A percentile compares a stretch with the other conserved stretches of the same genome.
phyloP scores from a whole-genome alignment of 2,329 filamentous ascomycete species.

The Boeremia lycopersici region DNA sequence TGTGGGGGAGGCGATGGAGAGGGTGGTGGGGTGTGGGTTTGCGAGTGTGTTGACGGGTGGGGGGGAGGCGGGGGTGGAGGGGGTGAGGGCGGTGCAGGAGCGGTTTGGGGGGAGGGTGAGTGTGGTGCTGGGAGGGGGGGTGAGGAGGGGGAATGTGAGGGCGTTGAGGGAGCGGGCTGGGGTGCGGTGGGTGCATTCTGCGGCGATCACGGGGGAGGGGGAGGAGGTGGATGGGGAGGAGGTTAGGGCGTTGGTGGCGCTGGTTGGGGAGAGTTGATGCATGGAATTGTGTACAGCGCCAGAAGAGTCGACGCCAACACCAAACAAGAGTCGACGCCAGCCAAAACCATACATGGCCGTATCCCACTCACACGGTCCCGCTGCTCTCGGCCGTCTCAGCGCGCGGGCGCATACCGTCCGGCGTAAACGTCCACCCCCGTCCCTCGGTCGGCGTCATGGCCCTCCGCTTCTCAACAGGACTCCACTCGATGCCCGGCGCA shows the following conservation, averaged over 20 bases:
- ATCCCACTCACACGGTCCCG: constrained; percentile 30
- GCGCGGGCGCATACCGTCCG: constrained; percentile 39
- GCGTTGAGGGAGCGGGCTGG: constrained; percentile 38
- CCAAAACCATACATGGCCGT: neutral
- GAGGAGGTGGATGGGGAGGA: constrained; percentile 42
- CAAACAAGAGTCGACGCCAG: no score
- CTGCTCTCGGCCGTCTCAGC: constrained; percentile 48
- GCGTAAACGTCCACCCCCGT: constrained; percentile 36
- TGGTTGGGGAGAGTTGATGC: constrained; percentile 1
- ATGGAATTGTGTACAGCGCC: neutral
- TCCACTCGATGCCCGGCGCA: constrained; percentile 46
- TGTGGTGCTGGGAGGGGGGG: constrained; percentile 59
- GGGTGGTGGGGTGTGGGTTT: constrained; percentile 54
- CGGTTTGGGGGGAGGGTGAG: constrained; percentile 42
- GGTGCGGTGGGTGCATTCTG: constrained; percentile 52
- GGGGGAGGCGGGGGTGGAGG: constrained; percentile 41
- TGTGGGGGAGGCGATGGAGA: constrained; percentile 40
- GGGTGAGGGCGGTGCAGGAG: constrained; percentile 40
- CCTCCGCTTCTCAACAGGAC: constrained; percentile 45
- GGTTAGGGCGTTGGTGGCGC: constrained; percentile 23
- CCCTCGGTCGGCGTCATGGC: constrained; percentile 50
- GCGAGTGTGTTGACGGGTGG: constrained; percentile 57
- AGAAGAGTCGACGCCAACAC: neutral
- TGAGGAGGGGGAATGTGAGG: constrained; percentile 53
- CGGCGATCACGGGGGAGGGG: constrained; percentile 46